These are phyloP conservation scores for Didymella segeticola DNA, from an alignment of 2,329 filamentous ascomycete genomes.

Conservation along the genomic window DNA sequence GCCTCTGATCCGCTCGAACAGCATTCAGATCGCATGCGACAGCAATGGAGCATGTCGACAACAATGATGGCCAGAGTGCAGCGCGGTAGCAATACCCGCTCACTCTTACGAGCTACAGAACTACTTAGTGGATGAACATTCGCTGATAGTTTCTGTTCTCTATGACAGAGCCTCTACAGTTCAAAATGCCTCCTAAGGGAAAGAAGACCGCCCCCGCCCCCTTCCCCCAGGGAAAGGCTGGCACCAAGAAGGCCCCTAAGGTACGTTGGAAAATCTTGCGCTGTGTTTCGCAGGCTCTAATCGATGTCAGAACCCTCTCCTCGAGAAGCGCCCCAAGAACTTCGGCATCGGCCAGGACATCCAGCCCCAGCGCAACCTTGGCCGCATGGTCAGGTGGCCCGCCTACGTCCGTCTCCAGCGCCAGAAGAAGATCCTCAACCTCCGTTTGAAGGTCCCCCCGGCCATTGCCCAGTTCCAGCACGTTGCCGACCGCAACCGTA, in stretches of 20 bases:
- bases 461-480: constrained; percentile 97
- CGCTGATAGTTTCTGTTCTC: constrained; percentile 99
- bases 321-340: constrained; percentile 98
- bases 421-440: constrained; percentile 93
- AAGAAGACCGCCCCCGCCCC: constrained; percentile 98
- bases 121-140: constrained; percentile 74
- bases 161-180: constrained; percentile 90
- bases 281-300: constrained; percentile 27
- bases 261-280: constrained; percentile 63
- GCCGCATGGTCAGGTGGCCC: constrained; percentile 94
- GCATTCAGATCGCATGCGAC: constrained; percentile 42
- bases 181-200: constrained; percentile 73
- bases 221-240: constrained; percentile 71
- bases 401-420: constrained; percentile 94
- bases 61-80: constrained; percentile 49
- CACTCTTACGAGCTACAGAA: constrained; percentile 49
- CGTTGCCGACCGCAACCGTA: constrained; percentile 67
- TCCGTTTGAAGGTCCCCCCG: constrained; percentile 98
- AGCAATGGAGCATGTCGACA: constrained; percentile 39
- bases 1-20: constrained; percentile 39
- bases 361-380: constrained; percentile 72
- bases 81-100: constrained; percentile 47
- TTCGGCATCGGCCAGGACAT: constrained; percentile 99
- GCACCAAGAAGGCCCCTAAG: constrained; percentile 93
- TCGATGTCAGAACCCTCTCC: constrained; percentile 83